Percentiles rank a stretch among this genome's conserved stretches.
phyloP scores from a whole-genome alignment of 495 filamentous ascomycete species.

The Trichoderma gamsii region DNA sequence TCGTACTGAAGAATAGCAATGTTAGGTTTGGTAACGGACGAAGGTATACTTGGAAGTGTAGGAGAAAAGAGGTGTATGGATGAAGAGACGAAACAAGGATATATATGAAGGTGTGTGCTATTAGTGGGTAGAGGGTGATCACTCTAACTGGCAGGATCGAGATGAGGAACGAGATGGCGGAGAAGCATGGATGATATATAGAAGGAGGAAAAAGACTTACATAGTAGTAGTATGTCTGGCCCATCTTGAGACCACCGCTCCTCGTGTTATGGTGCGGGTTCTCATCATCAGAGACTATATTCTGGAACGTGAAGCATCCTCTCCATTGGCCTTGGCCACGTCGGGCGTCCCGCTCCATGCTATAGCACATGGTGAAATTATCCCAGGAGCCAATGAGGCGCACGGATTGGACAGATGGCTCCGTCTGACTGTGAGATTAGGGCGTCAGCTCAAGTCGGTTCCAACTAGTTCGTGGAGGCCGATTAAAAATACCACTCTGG shows the following conservation, averaged over 20 bases:
- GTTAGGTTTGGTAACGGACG: slow-evolving; percentile 17
- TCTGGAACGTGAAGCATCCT: slow-evolving; percentile 75
- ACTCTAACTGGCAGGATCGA: neutral
- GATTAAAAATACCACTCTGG: neutral
- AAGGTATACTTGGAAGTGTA: neutral
- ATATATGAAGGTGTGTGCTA: neutral
- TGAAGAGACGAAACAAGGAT: neutral
- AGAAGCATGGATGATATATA: slow-evolving; percentile 15
- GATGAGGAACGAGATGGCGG: slow-evolving; percentile 9
- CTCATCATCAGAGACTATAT: slow-evolving; percentile 75
- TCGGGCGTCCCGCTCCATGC: slow-evolving; percentile 69
- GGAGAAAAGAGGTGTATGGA: neutral
- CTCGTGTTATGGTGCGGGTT: slow-evolving; percentile 47
- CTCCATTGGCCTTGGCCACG: slow-evolving; percentile 69
- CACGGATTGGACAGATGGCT: slow-evolving; percentile 61
- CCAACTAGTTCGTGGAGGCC: neutral
- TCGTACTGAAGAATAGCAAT: slow-evolving; percentile 54
- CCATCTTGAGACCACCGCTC: slow-evolving; percentile 80
- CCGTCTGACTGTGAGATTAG: slow-evolving; percentile 49
- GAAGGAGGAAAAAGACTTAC: slow-evolving; percentile 43
- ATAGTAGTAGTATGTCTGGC: slow-evolving; percentile 91
- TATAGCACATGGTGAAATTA: slow-evolving; percentile 72
- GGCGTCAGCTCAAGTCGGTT: slow-evolving; percentile 22
- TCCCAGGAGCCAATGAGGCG: slow-evolving; percentile 89
- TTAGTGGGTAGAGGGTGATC: neutral